These are phyloP conservation scores for Tirmania nivea DNA, from an alignment of 495 filamentous ascomycete genomes.

Conservation along the genomic window DNA sequence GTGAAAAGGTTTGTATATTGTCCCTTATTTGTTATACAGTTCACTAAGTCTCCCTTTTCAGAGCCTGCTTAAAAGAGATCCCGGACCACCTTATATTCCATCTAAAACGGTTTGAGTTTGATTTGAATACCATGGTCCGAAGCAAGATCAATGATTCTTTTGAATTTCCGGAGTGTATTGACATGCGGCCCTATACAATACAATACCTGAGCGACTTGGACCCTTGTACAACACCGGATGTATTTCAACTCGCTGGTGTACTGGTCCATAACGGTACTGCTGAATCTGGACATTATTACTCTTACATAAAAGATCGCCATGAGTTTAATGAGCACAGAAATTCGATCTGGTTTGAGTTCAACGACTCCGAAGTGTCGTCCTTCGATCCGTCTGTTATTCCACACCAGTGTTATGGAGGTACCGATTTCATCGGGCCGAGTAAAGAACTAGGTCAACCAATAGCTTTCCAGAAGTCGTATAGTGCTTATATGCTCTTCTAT, in stretches of 20 bases:
- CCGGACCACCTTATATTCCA: conserved; percentile 91
- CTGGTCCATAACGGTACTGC: conserved; percentile 84
- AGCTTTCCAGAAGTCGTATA: conserved; percentile 42
- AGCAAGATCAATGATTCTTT: conserved; percentile 95
- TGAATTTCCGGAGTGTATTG: conserved; percentile 59
- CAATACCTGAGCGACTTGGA: conserved; percentile 52
- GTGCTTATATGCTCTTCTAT: conserved; percentile 97
- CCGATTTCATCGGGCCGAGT: conserved; percentile 27
- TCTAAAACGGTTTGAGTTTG: conserved; percentile 91
- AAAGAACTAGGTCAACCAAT: conserved; percentile 24
- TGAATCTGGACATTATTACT: conserved; percentile 94
- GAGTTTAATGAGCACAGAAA: conserved; percentile 29
- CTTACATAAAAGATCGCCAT: conserved; percentile 59
- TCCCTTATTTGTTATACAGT: neutral
- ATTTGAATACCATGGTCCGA: conserved; percentile 57
- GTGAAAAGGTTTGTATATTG: conserved; percentile 45
- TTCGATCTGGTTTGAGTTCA: conserved; percentile 71
- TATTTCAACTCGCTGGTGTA: conserved; percentile 81
- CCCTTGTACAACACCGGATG: conserved; percentile 31
- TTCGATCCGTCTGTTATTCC: conserved; percentile 59
- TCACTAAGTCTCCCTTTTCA: conserved; percentile 15
- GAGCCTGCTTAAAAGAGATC: conserved; percentile 78
- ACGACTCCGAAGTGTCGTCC: conserved; percentile 55
- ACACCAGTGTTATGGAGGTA: conserved; percentile 60
- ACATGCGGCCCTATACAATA: conserved; percentile 81